Evolutionary conservation across 306 rosid genomes (phyloP).

Genomic region (Luffa acutangula): DNA sequence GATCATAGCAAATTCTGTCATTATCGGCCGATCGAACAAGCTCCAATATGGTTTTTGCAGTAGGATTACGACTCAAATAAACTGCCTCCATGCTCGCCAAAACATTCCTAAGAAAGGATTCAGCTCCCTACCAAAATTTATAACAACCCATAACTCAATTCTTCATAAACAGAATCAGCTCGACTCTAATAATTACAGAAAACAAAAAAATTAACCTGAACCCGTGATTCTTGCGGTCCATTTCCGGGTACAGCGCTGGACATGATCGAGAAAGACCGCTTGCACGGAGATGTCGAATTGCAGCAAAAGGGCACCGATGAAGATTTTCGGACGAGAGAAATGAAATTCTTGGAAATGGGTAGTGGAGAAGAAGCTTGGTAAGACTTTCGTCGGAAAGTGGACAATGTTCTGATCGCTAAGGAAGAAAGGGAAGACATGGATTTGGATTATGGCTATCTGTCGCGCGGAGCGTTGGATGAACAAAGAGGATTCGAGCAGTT

Average conservation of each 20-base stretch:
- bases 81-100: constrained; percentile 64
- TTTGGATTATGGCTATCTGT: background rate
- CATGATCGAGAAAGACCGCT: background rate
- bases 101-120: constrained; percentile 60
- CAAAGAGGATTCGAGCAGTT: background rate
- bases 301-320: background rate
- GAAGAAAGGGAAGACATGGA: background rate
- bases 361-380: background rate
- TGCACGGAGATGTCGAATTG: background rate
- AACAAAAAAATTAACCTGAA: background rate
- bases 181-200: too few relatives aligned
- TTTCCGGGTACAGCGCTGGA: background rate
- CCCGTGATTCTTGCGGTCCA: background rate
- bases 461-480: background rate
- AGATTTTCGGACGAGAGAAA: background rate
- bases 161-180: background rate
- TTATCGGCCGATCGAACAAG: constrained; percentile 55
- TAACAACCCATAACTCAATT: background rate
- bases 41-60: constrained; percentile 77
- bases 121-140: constrained; percentile 44
- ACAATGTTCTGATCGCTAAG: background rate
- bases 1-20: constrained; percentile 60
- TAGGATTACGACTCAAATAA: constrained; percentile 76
- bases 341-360: background rate
- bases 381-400: background rate